These are phyloP conservation scores for Mortierella sp. DNA, from an alignment of 371 early-diverging fungal genomes.

Conservation along the genomic window DNA sequence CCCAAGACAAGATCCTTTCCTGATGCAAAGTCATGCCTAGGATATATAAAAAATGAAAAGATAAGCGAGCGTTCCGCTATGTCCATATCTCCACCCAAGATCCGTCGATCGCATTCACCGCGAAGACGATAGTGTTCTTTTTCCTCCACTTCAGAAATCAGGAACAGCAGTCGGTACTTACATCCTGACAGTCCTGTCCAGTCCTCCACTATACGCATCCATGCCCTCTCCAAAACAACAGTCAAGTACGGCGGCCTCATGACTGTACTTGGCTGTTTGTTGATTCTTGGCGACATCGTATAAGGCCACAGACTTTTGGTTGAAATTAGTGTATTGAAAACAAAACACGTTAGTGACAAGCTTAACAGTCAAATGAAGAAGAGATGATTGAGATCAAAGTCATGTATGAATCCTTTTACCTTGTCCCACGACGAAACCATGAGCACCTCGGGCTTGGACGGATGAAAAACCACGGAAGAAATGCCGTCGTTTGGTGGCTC, in stretches of 20 bases:
- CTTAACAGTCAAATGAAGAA: too few relatives aligned
- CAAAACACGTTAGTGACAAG: too few relatives aligned
- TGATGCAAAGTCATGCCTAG: constrained; percentile 65
- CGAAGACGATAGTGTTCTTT: neutral
- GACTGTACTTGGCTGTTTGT: constrained; percentile 64
- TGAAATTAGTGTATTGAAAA: neutral
- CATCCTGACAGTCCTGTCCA: constrained; percentile 73
- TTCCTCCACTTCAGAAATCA: neutral
- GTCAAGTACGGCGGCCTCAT: constrained; percentile 80
- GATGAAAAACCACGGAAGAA: constrained; percentile 77
- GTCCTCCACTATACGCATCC: constrained; percentile 74
- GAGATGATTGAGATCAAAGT: too few relatives aligned
- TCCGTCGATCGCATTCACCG: neutral
- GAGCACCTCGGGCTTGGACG: constrained; percentile 69
- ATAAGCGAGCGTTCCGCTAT: neutral
- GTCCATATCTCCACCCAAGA: neutral
- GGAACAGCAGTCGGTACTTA: constrained; percentile 43
- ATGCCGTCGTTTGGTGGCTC: constrained; percentile 93
- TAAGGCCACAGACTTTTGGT: constrained; percentile 74
- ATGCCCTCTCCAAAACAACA: constrained; percentile 73
- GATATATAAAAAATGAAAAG: constrained; percentile 15
- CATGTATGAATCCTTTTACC: constrained; percentile 56
- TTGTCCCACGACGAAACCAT: constrained; percentile 93
- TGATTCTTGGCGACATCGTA: constrained; percentile 80
- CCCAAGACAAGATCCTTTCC: constrained; percentile 61